Base-by-base conservation (phyloP, 257 asterid genomes). In the Linderniella brevidens region DNA sequence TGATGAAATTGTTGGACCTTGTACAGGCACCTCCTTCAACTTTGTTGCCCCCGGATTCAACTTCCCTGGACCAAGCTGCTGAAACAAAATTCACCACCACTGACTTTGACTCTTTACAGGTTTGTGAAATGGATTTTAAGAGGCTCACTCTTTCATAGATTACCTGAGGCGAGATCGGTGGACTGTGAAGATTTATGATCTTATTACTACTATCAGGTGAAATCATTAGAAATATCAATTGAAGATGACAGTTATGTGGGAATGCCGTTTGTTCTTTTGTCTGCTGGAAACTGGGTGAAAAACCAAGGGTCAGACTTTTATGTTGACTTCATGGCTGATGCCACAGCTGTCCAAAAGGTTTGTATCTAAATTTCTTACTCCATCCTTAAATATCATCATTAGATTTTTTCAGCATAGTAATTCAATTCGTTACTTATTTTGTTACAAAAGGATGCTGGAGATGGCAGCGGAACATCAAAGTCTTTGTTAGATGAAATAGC, bases 181-280 rank as follows among this genome's bases (percentile, higher is more conserved):
- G n/a, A n/a, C n/a, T n/a, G n/a, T n/a, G n/a, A n/a, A n/a, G n/a
- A n/a, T n/a, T n/a, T n/a, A n/a, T n/a, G n/a, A n/a, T n/a, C n/a
- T n/a, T n/a, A n/a, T n/a, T n/a, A n/a, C n/a, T n/a, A 56, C 40
- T 11, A 8, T 37, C 84, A 85, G 99, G 78, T 85, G 54, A 94
- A 75, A 55, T 79, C 84, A 36, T 52, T 85, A 61, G 99, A 90
- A 62, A 74, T 90, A 38, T 64, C 60, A 55, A 52, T 81, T 55
- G 92, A 72, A 64, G 94, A 74, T 62, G 92, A 64, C 54, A 63
- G 42, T 32, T 85, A 67, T 61, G 76, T 73, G 64, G 99, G 99
- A 60, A 85, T 90, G 81, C 94, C 99, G 51, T 90, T 90, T 77
- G 99, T 90, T 73, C 75, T 90, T 61, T 45, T 81, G 64, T 72